Base-by-base conservation (phyloP, 2,329 filamentous ascomycete genomes). In the Arthrobotrys conoides region DNA sequence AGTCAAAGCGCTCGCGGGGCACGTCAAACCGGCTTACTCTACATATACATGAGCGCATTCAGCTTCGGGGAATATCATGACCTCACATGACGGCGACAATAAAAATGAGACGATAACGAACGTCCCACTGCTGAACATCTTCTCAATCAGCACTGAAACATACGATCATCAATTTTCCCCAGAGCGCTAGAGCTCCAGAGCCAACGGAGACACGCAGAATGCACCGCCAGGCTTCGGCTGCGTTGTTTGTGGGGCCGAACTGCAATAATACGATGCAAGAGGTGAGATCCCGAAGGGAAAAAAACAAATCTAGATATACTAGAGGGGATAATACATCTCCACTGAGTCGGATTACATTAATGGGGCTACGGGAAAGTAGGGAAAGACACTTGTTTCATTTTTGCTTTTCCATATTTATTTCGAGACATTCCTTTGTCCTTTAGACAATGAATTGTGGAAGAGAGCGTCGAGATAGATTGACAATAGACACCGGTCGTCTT, bases 21-120 rank as follows among this genome's bases (percentile, higher is more conserved):
- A 44, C 44, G 16, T 20, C 57, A 36, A 44, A 61, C 20, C 6
- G 20, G 57, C 36, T 61, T 5, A 51, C 48, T 46, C 44, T 20
- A 59, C 53, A 59, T 3, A 3, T 30, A 30, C 27, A 30, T 30
- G 27, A 30, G 33, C 30, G 44, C 61, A 49, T 33, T 33, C 20
- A 12, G 20, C 49, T 64, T 65, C 68, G 68, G 68, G 68, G 68
- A 71, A 49, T 14, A 71, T 33, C 44, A 69, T 41, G 22, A 64
- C 6, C 44, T 71, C 68, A 71, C 68, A 71, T 71, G 68, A 71
- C 68, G 68, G 68, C 68, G 68, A 71, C 33, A 71, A 61, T 49
- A 41, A 51, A 27, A 14, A 41, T 38, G 44, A 53, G 27, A 27
- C 33, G 36, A 49, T 51, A 64, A 41, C 30, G 30, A 36, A 27